These are phyloP conservation scores for Cenchrus fungigraminus DNA, from an alignment of 176 grass and related monocot genomes.

Conservation along the genomic window DNA sequence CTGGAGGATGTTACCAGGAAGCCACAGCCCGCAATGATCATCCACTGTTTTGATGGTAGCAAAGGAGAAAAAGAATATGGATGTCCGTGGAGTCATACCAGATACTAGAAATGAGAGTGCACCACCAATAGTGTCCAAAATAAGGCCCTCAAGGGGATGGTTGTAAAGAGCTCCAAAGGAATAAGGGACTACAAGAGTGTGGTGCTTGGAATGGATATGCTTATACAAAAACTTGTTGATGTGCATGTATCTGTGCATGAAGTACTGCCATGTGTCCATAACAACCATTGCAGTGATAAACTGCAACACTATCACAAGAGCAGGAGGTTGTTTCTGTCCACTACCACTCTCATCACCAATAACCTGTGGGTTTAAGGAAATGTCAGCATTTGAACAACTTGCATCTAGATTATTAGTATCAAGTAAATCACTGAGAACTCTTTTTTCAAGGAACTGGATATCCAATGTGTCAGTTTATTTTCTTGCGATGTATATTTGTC, in stretches of 20 bases:
- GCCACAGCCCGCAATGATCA: slow-evolving; percentile 84
- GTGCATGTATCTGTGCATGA: slow-evolving; percentile 95
- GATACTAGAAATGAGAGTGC: slow-evolving; percentile 77
- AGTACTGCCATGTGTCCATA: slow-evolving; percentile 96
- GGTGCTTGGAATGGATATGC: slow-evolving; percentile 90
- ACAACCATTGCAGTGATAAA: slow-evolving; percentile 72
- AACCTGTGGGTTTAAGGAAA: slow-evolving; percentile 54
- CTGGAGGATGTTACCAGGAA: slow-evolving; percentile 78
- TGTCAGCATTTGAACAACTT: slow-evolving; percentile 27
- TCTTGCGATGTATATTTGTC: neutral
- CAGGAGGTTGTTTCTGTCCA: slow-evolving; percentile 54
- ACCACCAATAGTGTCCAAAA: slow-evolving; percentile 80
- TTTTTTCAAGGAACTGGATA: neutral
- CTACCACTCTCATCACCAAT: slow-evolving; percentile 65
- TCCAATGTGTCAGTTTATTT: neutral
- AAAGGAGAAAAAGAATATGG: slow-evolving; percentile 87
- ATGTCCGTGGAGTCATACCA: slow-evolving; percentile 76
- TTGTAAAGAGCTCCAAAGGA: slow-evolving; percentile 91
- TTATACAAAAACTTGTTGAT: slow-evolving; percentile 79
- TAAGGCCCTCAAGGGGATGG: slow-evolving; percentile 84
- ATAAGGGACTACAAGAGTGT: slow-evolving; percentile 79
- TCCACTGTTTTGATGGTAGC: slow-evolving; percentile 87
- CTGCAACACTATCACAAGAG: slow-evolving; percentile 52
- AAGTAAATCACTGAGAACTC: neutral
- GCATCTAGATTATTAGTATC: neutral